Conservation (phyloP, 2,329 filamentous ascomycete genomes). For the Microdochium trichocladiopsis region DNA sequence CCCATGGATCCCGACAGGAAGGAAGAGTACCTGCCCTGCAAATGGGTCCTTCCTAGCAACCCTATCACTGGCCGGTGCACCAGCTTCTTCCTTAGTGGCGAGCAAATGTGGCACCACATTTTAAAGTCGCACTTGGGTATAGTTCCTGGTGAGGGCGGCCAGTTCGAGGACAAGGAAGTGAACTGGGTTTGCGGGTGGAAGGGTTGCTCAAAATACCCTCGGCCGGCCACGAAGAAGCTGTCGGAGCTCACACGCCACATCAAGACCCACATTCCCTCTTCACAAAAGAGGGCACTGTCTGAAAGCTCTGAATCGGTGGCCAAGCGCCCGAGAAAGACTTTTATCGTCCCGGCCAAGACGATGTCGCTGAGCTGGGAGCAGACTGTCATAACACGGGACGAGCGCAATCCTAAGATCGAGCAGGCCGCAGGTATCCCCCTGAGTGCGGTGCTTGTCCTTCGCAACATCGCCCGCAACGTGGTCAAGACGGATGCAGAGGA, state of each 20-base stretch:
- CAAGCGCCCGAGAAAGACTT: constrained; percentile 29
- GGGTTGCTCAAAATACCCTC: constrained; percentile 51
- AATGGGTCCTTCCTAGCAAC: constrained; percentile 45
- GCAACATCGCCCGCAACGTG: constrained; percentile 68
- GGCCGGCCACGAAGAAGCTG: constrained; percentile 35
- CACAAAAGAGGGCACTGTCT: constrained; percentile 17
- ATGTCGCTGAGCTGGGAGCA: constrained; percentile 48
- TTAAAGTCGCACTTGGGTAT: constrained; percentile 55
- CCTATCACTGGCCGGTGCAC: constrained; percentile 41
- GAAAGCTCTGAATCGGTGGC: constrained; percentile 16
- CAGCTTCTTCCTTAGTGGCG: constrained; percentile 54
- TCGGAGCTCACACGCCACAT: constrained; percentile 55
- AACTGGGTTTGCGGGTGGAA: constrained; percentile 61
- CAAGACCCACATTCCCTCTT: constrained; percentile 56
- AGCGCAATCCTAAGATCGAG: constrained; percentile 48
- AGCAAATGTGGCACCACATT: constrained; percentile 68
- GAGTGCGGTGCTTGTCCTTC: constrained; percentile 67
- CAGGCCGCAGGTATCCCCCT: constrained; percentile 74
- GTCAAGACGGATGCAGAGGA: constrained; percentile 55
- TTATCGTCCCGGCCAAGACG: constrained; percentile 49
- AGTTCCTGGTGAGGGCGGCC: constrained; percentile 44
- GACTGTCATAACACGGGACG: constrained; percentile 48
- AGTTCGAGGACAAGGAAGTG: constrained; percentile 47
- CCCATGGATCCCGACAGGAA: constrained; percentile 61
- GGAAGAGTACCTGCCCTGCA: constrained; percentile 58